Percentiles rank a stretch among this genome's conserved stretches.
phyloP scores from a whole-genome alignment of 306 rosid species.

The Spatholobus suberectus region DNA sequence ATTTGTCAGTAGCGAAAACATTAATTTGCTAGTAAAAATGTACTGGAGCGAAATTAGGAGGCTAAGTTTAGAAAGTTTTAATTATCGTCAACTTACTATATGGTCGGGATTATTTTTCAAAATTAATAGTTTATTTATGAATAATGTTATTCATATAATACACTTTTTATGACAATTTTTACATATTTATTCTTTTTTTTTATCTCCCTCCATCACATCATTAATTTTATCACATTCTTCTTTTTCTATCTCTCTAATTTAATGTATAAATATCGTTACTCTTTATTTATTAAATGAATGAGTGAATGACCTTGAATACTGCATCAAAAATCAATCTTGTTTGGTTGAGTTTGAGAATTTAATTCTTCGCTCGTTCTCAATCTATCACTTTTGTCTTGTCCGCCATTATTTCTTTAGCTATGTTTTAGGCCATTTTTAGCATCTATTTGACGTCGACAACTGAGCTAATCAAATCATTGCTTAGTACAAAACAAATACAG shows the following conservation, averaged over 20 bases:
- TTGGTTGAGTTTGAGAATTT: not conserved
- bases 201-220: not conserved
- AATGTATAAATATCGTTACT: not conserved
- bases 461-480: too few species aligned
- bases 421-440: too few species aligned
- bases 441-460: too few species aligned
- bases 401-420: too few species aligned
- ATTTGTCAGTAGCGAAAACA: conserved; percentile 12
- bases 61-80: not conserved
- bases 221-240: too few species aligned
- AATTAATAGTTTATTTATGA: not conserved
- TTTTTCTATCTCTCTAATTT: too few species aligned
- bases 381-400: too few species aligned
- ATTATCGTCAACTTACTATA: not conserved
- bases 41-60: too few species aligned
- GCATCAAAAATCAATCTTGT: not conserved
- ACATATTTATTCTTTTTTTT: not conserved
- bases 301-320: not conserved
- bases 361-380: too few species aligned
- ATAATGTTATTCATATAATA: not conserved
- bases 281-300: not conserved
- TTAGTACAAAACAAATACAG: too few species aligned
- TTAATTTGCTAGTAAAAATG: conserved; percentile 14
- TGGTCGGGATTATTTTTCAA: not conserved
- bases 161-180: not conserved